These are phyloP conservation scores for Byssochlamys sp. DNA, from an alignment of 2,329 filamentous ascomycete species.

Conservation along the genomic window DNA sequence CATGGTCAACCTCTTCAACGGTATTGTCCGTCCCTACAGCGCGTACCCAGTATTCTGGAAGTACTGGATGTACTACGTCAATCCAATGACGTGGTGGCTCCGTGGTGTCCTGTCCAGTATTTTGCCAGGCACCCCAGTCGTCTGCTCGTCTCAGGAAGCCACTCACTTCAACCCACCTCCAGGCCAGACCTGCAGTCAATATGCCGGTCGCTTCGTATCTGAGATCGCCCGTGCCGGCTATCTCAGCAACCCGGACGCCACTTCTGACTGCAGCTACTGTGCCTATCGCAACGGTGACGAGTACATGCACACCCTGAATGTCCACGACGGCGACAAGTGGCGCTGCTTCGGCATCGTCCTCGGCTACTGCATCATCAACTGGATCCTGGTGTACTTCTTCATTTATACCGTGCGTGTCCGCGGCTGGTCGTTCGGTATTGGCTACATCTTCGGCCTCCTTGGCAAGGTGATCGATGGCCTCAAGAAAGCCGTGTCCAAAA, in stretches of 20 bases:
- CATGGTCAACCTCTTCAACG: conserved; percentile 67
- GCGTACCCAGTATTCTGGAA: conserved; percentile 60
- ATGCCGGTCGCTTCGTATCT: conserved; percentile 52
- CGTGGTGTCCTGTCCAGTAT: conserved; percentile 59
- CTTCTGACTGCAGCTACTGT: conserved; percentile 58
- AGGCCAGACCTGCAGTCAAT: conserved; percentile 54
- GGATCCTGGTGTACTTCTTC: conserved; percentile 65
- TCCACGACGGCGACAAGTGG: conserved; percentile 56
- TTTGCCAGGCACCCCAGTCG: conserved; percentile 43
- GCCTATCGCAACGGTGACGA: conserved; percentile 56
- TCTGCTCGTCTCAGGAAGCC: conserved; percentile 48
- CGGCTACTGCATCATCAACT: conserved; percentile 61
- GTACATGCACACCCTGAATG: conserved; percentile 54
- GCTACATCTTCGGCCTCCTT: conserved; percentile 43
- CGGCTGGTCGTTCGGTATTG: conserved; percentile 62
- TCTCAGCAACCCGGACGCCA: conserved; percentile 53
- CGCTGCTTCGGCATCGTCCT: conserved; percentile 63
- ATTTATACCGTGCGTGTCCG: conserved; percentile 63
- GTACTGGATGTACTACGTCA: conserved; percentile 62
- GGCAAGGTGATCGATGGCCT: conserved; percentile 32
- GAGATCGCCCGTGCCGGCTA: conserved; percentile 47
- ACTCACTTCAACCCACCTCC: conserved; percentile 58
- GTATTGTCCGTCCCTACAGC: conserved; percentile 60
- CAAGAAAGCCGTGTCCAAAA: conserved; percentile 15
- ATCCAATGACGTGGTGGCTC: conserved; percentile 63